Base-by-base conservation (phyloP, 352 stramenopile species). In the Phytophthora hibernalis region DNA sequence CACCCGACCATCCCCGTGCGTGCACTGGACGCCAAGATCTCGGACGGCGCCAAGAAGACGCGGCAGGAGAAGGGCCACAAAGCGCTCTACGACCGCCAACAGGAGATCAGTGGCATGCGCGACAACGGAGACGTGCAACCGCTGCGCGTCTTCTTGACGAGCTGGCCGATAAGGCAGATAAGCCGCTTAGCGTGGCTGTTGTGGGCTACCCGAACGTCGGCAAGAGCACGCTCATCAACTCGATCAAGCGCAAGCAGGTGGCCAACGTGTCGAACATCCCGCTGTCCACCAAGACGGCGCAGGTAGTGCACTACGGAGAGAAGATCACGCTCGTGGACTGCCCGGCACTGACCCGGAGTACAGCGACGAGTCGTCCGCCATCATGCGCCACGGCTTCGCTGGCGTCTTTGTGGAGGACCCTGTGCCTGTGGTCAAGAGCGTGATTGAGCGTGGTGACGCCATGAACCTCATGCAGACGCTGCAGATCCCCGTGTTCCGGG, bases 131-230 rank as follows among this genome's bases (percentile, higher is more conserved):
- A 69, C 48, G 83, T 95, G 28, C 93, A 99, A 54, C 76, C 90
- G 10, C 65, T 99, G 1, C 83, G 99, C 18, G 72, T 97, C 57
- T 87, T 99, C 11, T 74, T 99, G 9, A 99, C 59, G 98, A 98
- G 65, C 98, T 99, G 76, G 94, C 85, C 50, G 93, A 95, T 58
- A 94, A 83, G 8, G 82, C 85, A 5, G 95, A 74, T 0, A 62
- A 74, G 33, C 58, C 76, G 5, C 44, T 99, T 40, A 89, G 91
- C 7, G 94, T 99, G 2, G 97, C 97, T 16, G 77, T 99, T n/a
- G 84, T 99, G n/a, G 98, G 98, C 6, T 99, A 99, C 85, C 97
- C 98, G 24, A 99, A 99, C 62, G 87, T 95, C 22, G 87, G 87
- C 65, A 99, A 99, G 79, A 96, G 80, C 55, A 98, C 92, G 22